A percentile compares a stretch with the other conserved stretches of the same genome.
Evolutionary conservation across 345 rosid genomes (phyloP).

Genomic region (Psidium friedrichsthalianum): DNA sequence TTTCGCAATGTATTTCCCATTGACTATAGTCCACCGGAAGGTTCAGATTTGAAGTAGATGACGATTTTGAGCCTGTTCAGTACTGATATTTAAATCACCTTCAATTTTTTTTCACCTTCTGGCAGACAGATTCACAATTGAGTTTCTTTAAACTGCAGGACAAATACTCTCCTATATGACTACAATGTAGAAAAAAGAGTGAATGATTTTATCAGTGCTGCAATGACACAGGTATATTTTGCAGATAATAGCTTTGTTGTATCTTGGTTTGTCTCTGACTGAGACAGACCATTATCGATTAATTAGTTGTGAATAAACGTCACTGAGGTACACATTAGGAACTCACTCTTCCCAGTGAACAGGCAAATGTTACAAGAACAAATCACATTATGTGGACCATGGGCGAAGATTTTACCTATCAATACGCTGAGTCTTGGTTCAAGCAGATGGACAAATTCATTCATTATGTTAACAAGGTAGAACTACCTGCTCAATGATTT

Average conservation of each 20-base stretch:
- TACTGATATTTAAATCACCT: conserved; percentile 1
- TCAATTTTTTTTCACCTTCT: neutral
- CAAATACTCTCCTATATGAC: conserved; percentile 39
- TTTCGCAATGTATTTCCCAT: conserved; percentile 58
- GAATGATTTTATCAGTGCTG: conserved; percentile 48
- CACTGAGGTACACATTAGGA: neutral
- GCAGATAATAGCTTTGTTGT: neutral
- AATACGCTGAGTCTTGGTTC: conserved; percentile 91
- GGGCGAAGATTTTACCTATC: conserved; percentile 95
- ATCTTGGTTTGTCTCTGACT: neutral
- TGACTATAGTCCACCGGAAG: conserved; percentile 65
- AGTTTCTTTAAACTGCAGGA: conserved; percentile 31
- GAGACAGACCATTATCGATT: neutral
- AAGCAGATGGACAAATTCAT: conserved; percentile 86
- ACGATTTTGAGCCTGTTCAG: conserved; percentile 52
- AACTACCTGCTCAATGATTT: neutral
- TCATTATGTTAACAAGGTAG: conserved; percentile 83
- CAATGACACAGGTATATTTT: conserved; percentile 46
- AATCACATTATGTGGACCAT: conserved; percentile 96
- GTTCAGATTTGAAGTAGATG: conserved; percentile 57
- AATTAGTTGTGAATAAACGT: neutral
- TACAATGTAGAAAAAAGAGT: conserved; percentile 55
- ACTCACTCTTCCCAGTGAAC: neutral
- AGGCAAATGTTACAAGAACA: conserved; percentile 72
- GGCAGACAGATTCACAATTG: neutral